Conservation (phyloP, 805 yeast genomes). For the Schwanniomyces occidentalis region DNA sequence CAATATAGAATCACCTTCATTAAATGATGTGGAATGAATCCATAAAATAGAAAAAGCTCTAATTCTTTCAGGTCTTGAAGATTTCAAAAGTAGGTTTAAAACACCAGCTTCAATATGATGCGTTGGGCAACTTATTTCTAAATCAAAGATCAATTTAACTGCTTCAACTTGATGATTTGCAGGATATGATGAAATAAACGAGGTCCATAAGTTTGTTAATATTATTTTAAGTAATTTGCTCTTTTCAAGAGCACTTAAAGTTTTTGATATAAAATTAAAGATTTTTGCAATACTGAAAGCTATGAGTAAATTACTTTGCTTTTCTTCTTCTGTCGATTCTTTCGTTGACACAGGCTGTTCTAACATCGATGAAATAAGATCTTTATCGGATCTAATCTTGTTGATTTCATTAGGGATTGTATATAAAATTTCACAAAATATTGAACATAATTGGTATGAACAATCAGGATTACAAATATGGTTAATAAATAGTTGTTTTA, state of each 20-base stretch:
- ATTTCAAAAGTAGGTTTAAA: constrained; percentile 50
- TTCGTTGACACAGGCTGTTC: constrained; percentile 9
- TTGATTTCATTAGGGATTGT: constrained; percentile 17
- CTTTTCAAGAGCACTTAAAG: constrained; percentile 30
- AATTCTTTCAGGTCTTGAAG: constrained; percentile 37
- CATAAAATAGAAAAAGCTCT: constrained; percentile 67
- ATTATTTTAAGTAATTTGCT: constrained; percentile 41
- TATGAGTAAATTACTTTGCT: constrained; percentile 18
- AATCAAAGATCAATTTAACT: constrained; percentile 60
- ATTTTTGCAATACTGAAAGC: constrained; percentile 47
- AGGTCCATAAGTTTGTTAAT: constrained; percentile 53
- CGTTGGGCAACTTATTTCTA: constrained; percentile 54
- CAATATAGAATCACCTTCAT: constrained; percentile 52
- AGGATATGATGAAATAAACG: constrained; percentile 50
- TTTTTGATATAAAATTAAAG: constrained; percentile 33
- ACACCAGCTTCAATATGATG: constrained; percentile 73
- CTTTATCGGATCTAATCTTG: constrained; percentile 5
- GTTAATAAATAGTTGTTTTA: constrained; percentile 18
- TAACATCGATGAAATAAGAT: constrained; percentile 16
- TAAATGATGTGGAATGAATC: constrained; percentile 60
- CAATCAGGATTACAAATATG: constrained; percentile 12
- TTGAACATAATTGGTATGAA: constrained; percentile 19
- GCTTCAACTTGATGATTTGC: constrained; percentile 65
- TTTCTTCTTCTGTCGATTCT: constrained; percentile 7
- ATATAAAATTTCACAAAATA: constrained; percentile 20